Evolutionary conservation across 2,329 filamentous ascomycete species (phyloP).

Genomic region (Pseudocercospora eumusae): DNA sequence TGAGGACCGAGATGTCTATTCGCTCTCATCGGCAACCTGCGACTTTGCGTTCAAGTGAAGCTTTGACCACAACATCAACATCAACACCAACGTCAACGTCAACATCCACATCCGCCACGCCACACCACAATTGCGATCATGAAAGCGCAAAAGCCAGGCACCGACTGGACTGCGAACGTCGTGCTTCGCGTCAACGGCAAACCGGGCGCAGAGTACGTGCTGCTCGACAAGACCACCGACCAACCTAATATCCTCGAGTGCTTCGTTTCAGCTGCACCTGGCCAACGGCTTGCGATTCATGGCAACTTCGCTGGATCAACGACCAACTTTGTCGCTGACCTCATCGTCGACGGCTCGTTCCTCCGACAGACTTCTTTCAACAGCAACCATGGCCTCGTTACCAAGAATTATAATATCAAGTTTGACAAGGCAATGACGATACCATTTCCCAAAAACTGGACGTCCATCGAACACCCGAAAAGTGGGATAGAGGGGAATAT

Average conservation of each 20-base stretch:
- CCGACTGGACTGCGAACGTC: slow-evolving; percentile 41
- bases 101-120: slow-evolving; percentile 1
- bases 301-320: slow-evolving; percentile 41
- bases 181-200: slow-evolving; percentile 32
- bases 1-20: not conserved
- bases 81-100: too few species aligned
- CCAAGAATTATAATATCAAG: slow-evolving; percentile 18
- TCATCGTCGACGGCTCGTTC: slow-evolving; percentile 44
- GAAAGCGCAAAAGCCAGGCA: slow-evolving; percentile 41
- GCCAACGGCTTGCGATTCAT: slow-evolving; percentile 38
- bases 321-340: slow-evolving; percentile 38
- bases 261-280: slow-evolving; percentile 42
- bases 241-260: slow-evolving; percentile 37
- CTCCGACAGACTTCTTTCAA: slow-evolving; percentile 30
- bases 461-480: slow-evolving; percentile 18
- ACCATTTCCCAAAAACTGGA: slow-evolving; percentile 18
- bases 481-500: slow-evolving; percentile 31
- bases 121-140: slow-evolving; percentile 31
- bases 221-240: slow-evolving; percentile 34
- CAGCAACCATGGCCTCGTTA: slow-evolving; percentile 18
- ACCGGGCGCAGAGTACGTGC: slow-evolving; percentile 39
- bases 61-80: slow-evolving; percentile 1
- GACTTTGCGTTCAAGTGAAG: not conserved
- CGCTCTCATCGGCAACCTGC: not conserved
- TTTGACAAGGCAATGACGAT: slow-evolving; percentile 26